Evolutionary conservation across 345 rosid species (phyloP).

Genomic region (Rhodamnia rubescens): DNA sequence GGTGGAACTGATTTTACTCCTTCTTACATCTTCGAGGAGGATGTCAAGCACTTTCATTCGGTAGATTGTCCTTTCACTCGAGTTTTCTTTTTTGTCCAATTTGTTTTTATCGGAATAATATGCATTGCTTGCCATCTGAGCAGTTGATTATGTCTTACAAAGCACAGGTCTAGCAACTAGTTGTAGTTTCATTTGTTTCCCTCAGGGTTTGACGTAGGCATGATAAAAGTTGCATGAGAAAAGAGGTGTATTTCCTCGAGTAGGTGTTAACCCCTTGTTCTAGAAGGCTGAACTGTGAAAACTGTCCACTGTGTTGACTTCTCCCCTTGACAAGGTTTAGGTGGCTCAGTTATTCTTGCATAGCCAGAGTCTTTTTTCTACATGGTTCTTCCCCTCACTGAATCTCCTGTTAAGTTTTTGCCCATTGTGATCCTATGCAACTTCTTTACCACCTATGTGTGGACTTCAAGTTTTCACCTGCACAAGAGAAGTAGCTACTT

Average conservation of each 20-base stretch:
- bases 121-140: neutral
- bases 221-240: neutral
- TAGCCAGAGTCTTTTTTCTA: neutral
- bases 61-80: slow-evolving; percentile 17
- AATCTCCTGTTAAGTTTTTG: neutral
- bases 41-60: slow-evolving; percentile 90
- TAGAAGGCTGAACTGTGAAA: neutral
- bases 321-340: neutral
- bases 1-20: slow-evolving; percentile 99
- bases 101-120: neutral
- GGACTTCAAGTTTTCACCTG: neutral
- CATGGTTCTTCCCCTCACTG: neutral
- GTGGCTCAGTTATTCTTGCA: neutral
- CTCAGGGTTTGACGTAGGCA: neutral
- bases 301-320: neutral
- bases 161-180: neutral
- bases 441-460: neutral
- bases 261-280: neutral
- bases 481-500: neutral
- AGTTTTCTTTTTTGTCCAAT: neutral
- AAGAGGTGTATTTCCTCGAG: neutral
- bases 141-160: neutral
- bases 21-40: slow-evolving; percentile 91
- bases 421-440: neutral
- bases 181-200: neutral